Evolutionary conservation across 208 protist species (phyloP).

Genomic region (Histomonas meleagridis): DNA sequence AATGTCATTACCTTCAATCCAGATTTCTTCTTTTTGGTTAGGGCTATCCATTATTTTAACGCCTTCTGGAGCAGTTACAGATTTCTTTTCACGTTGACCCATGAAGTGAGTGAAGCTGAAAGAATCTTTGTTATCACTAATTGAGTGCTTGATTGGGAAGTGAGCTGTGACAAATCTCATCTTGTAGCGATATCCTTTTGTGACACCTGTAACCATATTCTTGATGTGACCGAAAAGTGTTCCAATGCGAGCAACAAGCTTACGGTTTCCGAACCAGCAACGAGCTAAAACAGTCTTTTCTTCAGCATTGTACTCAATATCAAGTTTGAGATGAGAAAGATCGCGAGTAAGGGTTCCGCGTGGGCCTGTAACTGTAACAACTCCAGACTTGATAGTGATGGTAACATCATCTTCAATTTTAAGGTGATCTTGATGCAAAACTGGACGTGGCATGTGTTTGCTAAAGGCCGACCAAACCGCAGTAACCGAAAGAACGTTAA

Average conservation of each 20-base stretch:
- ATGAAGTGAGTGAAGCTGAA: background rate
- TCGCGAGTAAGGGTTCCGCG: background rate
- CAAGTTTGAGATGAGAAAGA: background rate
- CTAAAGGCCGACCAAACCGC: too few species aligned
- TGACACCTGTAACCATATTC: conserved; percentile 21
- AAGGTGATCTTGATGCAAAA: background rate
- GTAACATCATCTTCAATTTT: background rate
- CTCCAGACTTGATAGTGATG: background rate
- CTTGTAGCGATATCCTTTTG: background rate
- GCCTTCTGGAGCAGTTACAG: background rate
- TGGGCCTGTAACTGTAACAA: background rate
- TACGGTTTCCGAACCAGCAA: background rate
- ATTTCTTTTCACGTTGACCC: background rate
- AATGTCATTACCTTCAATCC: too few species aligned
- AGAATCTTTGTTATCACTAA: background rate
- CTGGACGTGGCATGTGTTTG: background rate
- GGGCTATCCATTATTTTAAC: background rate
- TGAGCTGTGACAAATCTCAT: background rate
- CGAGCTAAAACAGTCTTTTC: background rate
- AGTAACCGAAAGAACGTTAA: too few species aligned
- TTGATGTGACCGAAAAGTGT: conserved; percentile 7
- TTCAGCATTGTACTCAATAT: background rate
- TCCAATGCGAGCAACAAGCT: background rate
- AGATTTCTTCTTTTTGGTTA: too few species aligned
- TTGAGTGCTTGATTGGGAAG: background rate